Percentiles rank a stretch among this genome's conserved stretches.
These are phyloP conservation scores for Beverwykella pulmonaria DNA, from an alignment of 495 filamentous ascomycete genomes.

Conservation along the genomic window DNA sequence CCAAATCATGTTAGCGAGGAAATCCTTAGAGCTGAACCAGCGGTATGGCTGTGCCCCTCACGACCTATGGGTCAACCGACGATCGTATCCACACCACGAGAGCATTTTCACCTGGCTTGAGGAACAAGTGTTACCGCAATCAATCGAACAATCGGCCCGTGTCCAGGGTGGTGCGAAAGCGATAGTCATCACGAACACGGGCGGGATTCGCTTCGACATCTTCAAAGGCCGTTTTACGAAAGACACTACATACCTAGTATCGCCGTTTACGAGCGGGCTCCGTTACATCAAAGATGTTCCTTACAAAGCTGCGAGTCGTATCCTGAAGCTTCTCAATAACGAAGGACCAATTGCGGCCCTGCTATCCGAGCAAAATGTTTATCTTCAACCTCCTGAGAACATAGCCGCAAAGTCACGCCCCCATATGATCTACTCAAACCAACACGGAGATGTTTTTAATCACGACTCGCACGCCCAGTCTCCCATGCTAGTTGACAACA, in stretches of 20 bases:
- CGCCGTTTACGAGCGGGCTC: conserved; percentile 83
- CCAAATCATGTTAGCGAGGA: conserved; percentile 71
- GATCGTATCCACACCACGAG: conserved; percentile 64
- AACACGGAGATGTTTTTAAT: neutral
- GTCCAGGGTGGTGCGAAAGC: conserved; percentile 53
- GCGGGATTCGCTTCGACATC: conserved; percentile 90
- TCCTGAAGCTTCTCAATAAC: conserved; percentile 74
- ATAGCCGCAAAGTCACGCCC: conserved; percentile 7
- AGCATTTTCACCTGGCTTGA: conserved; percentile 85
- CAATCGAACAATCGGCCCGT: conserved; percentile 53
- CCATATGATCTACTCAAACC: neutral
- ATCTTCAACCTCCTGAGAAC: conserved; percentile 51
- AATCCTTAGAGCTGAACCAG: conserved; percentile 69
- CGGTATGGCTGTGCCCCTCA: conserved; percentile 80
- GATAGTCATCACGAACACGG: conserved; percentile 81
- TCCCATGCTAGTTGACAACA: neutral
- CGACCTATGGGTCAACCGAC: conserved; percentile 77
- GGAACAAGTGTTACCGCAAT: conserved; percentile 67
- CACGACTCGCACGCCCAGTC: neutral
- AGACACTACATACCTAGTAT: conserved; percentile 82
- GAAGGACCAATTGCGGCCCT: conserved; percentile 60
- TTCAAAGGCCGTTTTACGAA: conserved; percentile 88
- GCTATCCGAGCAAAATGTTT: conserved; percentile 25
- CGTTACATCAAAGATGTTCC: conserved; percentile 79
- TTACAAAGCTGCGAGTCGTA: conserved; percentile 67